Conservation (phyloP, 805 yeast genomes). For the Candida schatavii region DNA sequence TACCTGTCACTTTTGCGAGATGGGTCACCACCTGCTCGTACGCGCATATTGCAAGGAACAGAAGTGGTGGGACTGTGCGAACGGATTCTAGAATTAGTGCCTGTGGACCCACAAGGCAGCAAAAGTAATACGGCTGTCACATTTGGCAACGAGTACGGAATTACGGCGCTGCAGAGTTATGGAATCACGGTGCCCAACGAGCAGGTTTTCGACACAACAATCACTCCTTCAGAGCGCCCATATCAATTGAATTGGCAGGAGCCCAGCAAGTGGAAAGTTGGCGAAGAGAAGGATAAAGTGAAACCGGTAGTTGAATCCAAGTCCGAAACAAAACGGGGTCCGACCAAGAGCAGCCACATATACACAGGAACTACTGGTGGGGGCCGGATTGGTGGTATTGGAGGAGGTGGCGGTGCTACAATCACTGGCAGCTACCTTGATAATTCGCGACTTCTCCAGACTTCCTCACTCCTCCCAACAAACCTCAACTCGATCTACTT, state of each 20-base stretch:
- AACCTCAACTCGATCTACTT: conserved; percentile 59
- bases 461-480: conserved; percentile 21
- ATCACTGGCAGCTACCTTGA: not conserved
- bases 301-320: not conserved
- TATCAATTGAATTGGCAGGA: conserved; percentile 7
- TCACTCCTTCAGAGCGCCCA: conserved; percentile 28
- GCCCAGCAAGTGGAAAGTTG: not conserved
- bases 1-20: not conserved
- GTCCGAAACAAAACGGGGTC: not conserved
- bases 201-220: conserved; percentile 18
- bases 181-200: conserved; percentile 4
- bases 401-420: not conserved
- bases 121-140: not conserved
- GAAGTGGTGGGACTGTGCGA: conserved; percentile 13
- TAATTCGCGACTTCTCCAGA: not conserved
- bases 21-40: not conserved
- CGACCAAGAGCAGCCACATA: not conserved
- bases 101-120: conserved; percentile 5
- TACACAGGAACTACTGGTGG: not conserved
- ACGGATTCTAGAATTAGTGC: conserved; percentile 19
- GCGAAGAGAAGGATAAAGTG: not conserved
- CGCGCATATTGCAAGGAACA: conserved; percentile 6
- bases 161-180: no score
- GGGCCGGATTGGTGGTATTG: not conserved
- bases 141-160: not conserved